Conservation (phyloP, 305 asterid genomes). For the Fraxinus xanthoxyloides region DNA sequence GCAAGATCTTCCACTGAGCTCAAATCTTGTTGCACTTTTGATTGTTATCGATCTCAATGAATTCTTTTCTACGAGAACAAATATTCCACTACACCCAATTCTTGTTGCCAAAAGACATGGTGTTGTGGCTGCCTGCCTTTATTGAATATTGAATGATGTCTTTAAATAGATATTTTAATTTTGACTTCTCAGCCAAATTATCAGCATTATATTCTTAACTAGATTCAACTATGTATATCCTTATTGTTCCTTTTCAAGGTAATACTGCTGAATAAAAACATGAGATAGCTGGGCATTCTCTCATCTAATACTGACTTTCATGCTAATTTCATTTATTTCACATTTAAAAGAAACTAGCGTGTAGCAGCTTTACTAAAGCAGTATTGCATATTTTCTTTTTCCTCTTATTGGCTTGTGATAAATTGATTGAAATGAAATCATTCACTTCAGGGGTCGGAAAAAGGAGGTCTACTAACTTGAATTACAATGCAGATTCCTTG, state of each 20-base stretch:
- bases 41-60: background rate
- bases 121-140: background rate
- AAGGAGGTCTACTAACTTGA: background rate
- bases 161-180: background rate
- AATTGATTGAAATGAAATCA: background rate
- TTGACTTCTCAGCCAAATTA: background rate
- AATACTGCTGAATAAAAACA: background rate
- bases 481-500: background rate
- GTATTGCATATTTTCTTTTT: background rate
- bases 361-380: constrained; percentile 4
- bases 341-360: constrained; percentile 1
- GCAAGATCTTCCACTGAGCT: background rate
- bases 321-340: background rate
- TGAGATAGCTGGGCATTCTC: background rate
- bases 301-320: background rate
- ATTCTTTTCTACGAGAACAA: background rate
- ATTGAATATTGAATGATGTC: background rate
- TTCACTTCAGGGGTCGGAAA: background rate
- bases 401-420: background rate
- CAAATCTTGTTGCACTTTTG: background rate
- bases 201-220: background rate
- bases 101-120: background rate
- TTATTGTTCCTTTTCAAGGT: constrained; percentile 1
- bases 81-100: background rate
- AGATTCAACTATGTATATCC: background rate